phyloP scores from a whole-genome alignment of 257 asterid genomes.

The Cynanchum wilfordii region DNA sequence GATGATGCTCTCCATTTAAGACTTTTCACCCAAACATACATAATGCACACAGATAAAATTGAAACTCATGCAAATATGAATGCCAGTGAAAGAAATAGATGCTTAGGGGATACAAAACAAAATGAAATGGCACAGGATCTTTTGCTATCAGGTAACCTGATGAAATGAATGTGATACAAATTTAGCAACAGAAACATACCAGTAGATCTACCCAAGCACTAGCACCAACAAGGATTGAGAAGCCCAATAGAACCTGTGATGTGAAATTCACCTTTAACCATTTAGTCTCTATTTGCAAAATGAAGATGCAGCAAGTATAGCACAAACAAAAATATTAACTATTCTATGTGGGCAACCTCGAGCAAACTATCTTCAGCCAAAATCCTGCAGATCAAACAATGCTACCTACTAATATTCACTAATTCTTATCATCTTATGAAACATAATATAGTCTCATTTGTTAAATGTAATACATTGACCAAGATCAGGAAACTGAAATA shows the following conservation, averaged over 20 bases:
- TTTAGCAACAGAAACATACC: slow-evolving; percentile 39
- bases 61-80: not conserved
- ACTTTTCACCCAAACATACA: not conserved
- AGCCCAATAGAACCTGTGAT: slow-evolving; percentile 89
- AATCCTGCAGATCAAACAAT: not conserved
- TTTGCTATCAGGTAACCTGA: not conserved
- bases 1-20: not conserved
- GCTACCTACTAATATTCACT: no score
- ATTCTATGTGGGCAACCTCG: not conserved
- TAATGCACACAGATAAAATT: not conserved
- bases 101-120: not conserved
- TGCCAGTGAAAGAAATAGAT: not conserved
- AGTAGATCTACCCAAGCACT: slow-evolving; percentile 98
- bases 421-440: no score
- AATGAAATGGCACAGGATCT: not conserved
- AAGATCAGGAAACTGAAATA: not conserved
- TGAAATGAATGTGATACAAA: not conserved
- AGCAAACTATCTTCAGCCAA: not conserved
- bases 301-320: not conserved
- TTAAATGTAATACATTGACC: not conserved
- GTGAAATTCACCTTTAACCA: not conserved
- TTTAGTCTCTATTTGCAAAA: not conserved
- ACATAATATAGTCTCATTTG: not conserved
- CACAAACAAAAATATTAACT: not conserved
- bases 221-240: slow-evolving; percentile 97